phyloP scores from a whole-genome alignment of 768 basidiomycete genomes.

The Tricholoma bakamatsutake region DNA sequence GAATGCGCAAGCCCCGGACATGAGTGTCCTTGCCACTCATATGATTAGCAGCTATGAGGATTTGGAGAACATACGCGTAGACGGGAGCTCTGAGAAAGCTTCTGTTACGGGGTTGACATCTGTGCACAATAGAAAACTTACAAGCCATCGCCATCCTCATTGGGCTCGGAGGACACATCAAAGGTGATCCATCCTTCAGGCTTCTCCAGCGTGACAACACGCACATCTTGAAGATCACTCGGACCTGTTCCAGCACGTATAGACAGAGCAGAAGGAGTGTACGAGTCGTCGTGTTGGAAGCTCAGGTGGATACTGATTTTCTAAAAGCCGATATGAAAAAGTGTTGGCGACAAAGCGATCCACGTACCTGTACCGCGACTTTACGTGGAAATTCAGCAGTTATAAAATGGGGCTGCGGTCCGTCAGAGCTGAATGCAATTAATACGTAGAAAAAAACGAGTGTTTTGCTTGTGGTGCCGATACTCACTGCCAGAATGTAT shows the following conservation, averaged over 20 bases:
- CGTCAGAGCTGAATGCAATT: slow-evolving; percentile 61
- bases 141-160: slow-evolving; percentile 77
- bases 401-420: slow-evolving; percentile 95
- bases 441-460: background rate
- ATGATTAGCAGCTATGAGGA: slow-evolving; percentile 89
- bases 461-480: background rate
- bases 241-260: slow-evolving; percentile 90
- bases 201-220: slow-evolving; percentile 78
- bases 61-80: slow-evolving; percentile 83
- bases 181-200: slow-evolving; percentile 94
- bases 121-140: slow-evolving; percentile 30
- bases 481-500: slow-evolving; percentile 97
- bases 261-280: slow-evolving; percentile 88
- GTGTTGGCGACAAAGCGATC: background rate
- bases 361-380: slow-evolving; percentile 74
- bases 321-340: slow-evolving; percentile 32
- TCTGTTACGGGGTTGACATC: background rate
- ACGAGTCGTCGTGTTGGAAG: slow-evolving; percentile 87
- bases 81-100: slow-evolving; percentile 63
- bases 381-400: slow-evolving; percentile 91
- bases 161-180: slow-evolving; percentile 74
- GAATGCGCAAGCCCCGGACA: slow-evolving; percentile 83
- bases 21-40: slow-evolving; percentile 99
- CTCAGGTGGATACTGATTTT: slow-evolving; percentile 85
- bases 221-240: slow-evolving; percentile 89